A percentile compares a stretch with the other conserved stretches of the same genome.
phyloP scores from a whole-genome alignment of 495 filamentous ascomycete genomes.

The Podospora fimiseda region DNA sequence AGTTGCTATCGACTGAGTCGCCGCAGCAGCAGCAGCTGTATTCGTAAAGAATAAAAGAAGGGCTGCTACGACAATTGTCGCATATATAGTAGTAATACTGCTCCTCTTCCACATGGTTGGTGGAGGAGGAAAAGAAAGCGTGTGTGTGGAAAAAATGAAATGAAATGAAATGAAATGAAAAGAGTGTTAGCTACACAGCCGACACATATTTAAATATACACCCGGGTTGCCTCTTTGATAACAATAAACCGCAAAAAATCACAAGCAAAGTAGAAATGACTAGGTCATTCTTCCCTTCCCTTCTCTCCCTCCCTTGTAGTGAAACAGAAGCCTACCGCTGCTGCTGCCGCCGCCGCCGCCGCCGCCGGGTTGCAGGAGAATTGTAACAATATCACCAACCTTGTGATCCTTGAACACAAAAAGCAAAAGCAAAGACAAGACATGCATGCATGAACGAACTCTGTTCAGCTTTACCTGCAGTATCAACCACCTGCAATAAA shows the following conservation, averaged over 20 bases:
- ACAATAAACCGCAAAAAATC: conserved; percentile 1
- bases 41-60: neutral
- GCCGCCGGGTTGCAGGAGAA: neutral
- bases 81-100: no score
- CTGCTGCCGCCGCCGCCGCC: no score
- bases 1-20: neutral
- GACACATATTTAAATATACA: neutral
- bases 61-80: no score
- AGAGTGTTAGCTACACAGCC: conserved; percentile 5
- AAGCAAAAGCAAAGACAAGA: neutral
- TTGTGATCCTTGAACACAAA: conserved; percentile 23
- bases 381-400: conserved; percentile 24
- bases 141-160: neutral
- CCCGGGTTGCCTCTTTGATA: conserved; percentile 10
- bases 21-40: neutral
- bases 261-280: neutral
- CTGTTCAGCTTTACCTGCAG: neutral
- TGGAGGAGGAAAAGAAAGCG: conserved; percentile 8
- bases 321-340: neutral
- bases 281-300: neutral
- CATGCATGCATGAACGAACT: neutral
- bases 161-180: neutral
- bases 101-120: conserved; percentile 6
- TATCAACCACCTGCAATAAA: no score
- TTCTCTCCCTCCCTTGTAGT: no score